Conservation (phyloP, 345 rosid species). For the Hibiscus syriacus region DNA sequence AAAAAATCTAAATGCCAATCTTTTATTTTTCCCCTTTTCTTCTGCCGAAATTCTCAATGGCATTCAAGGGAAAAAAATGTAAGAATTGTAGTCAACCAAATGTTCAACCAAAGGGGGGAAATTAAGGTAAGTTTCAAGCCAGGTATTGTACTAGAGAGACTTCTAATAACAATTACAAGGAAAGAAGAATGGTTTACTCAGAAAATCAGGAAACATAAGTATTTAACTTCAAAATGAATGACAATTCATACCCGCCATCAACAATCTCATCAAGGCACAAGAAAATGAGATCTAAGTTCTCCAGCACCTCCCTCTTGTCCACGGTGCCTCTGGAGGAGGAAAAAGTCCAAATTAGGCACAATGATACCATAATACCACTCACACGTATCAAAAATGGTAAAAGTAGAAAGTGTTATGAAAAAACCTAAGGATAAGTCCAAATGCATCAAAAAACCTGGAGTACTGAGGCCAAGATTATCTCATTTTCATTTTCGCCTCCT, state of each 20-base stretch:
- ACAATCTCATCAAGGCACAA: constrained; percentile 75
- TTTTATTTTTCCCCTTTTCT: too few species aligned
- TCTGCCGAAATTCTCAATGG: not conserved
- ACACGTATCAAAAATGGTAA: not conserved
- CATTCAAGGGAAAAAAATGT: not conserved
- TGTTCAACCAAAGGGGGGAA: not conserved
- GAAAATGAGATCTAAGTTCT: constrained; percentile 70
- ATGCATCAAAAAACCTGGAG: constrained; percentile 81
- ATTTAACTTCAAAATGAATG: not conserved
- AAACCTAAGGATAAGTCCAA: constrained; percentile 66
- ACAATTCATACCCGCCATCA: constrained; percentile 62
- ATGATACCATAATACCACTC: constrained; percentile 22
- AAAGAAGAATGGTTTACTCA: not conserved
- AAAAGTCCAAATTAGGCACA: not conserved
- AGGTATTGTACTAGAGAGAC: not conserved
- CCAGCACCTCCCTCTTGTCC: constrained; percentile 79
- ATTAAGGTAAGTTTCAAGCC: not conserved
- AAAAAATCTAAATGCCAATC: not conserved
- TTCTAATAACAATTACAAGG: not conserved
- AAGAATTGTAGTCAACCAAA: not conserved
- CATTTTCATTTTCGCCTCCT: constrained; percentile 82
- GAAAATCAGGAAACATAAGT: not conserved
- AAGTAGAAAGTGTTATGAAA: not conserved
- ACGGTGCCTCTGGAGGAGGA: constrained; percentile 47
- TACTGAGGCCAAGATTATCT: constrained; percentile 57